Evolutionary conservation across 106 monocot species (phyloP).

Genomic region (Dioscorea dumetorum): DNA sequence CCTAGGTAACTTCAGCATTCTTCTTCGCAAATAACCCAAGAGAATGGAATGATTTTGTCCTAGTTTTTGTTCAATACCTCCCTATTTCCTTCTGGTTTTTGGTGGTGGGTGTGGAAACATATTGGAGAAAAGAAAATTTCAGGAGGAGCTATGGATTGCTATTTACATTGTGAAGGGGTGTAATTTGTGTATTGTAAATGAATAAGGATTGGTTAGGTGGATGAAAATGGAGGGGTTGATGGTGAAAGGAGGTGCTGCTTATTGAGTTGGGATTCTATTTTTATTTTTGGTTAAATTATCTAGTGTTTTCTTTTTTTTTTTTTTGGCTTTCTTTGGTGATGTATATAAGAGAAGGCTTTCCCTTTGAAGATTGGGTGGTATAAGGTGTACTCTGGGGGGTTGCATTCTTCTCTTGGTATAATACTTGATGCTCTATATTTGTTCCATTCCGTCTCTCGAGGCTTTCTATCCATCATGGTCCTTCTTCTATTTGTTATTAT

Average conservation of each 20-base stretch:
- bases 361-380: slow-evolving; percentile 1
- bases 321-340: slow-evolving; percentile 6
- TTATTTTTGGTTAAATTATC: neutral
- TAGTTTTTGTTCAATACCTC: slow-evolving; percentile 1
- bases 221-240: neutral
- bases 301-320: neutral
- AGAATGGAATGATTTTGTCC: neutral
- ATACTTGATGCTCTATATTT: neutral
- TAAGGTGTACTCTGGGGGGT: neutral
- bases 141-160: neutral
- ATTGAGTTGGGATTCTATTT: neutral
- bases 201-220: slow-evolving; percentile 10
- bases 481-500: too few species aligned
- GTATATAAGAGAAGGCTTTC: slow-evolving; percentile 15
- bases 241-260: neutral
- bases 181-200: slow-evolving; percentile 12
- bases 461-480: too few species aligned
- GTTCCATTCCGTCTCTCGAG: neutral
- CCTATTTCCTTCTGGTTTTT: slow-evolving; percentile 4
- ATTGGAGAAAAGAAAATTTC: neutral
- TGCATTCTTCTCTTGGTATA: neutral
- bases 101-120: slow-evolving; percentile 1
- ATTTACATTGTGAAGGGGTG: slow-evolving; percentile 3
- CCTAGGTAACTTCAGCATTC: slow-evolving; percentile 1
- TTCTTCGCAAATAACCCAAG: neutral